A percentile compares a stretch with the other conserved stretches of the same genome.
Evolutionary conservation across 441 rosid genomes (phyloP).

Genomic region (Croton laevigatus): DNA sequence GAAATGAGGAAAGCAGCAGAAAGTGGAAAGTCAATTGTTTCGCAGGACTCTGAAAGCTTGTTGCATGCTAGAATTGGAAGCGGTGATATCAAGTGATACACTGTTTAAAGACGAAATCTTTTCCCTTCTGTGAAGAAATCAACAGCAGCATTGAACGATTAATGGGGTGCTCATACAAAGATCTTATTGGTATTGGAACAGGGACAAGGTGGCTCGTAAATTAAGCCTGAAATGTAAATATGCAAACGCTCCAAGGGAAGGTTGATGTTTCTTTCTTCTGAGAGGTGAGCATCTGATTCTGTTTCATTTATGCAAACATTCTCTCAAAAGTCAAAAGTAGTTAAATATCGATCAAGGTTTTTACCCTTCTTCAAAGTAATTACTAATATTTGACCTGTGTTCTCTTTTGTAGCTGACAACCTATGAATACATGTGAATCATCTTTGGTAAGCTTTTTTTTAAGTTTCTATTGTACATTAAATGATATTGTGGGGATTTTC

Average conservation of each 20-base stretch:
- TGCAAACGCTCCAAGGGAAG: neutral
- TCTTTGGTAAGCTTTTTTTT: constrained; percentile 17
- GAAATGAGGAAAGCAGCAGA: constrained; percentile 63
- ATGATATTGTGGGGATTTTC: constrained; percentile 8
- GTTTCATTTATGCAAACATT: neutral
- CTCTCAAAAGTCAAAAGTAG: neutral
- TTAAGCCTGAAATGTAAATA: constrained; percentile 23
- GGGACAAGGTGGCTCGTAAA: constrained; percentile 3
- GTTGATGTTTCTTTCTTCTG: neutral
- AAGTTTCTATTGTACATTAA: neutral
- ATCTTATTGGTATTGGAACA: neutral
- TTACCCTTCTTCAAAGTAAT: neutral
- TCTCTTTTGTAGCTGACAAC: constrained; percentile 15
- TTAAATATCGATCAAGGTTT: neutral
- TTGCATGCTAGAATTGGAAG: constrained; percentile 22
- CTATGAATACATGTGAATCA: neutral
- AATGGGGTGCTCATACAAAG: neutral
- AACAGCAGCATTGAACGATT: neutral
- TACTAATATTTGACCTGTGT: neutral
- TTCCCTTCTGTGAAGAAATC: constrained; percentile 6
- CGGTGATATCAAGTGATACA: constrained; percentile 27
- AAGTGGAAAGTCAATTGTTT: constrained; percentile 40
- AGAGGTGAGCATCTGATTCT: constrained; percentile 18
- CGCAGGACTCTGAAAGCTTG: constrained; percentile 33
- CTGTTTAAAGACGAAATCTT: constrained; percentile 3